phyloP scores from a whole-genome alignment of 1,139 yeast genomes.

The Neolecta irregularis region DNA sequence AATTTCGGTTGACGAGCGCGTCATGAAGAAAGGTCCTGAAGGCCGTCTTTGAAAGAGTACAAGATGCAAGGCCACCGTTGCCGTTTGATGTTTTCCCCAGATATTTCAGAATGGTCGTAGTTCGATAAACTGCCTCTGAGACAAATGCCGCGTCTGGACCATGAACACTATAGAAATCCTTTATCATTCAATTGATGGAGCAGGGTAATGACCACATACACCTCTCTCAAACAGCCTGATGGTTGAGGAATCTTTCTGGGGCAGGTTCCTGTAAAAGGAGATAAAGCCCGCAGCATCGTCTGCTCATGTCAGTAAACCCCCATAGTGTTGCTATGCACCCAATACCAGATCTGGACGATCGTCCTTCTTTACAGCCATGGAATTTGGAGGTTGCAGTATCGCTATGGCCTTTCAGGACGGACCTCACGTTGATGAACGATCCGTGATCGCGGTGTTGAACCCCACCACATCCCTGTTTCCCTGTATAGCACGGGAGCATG shows the following conservation, averaged over 20 bases:
- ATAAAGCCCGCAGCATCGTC: slow-evolving; percentile 53
- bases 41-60: slow-evolving; percentile 65
- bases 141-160: slow-evolving; percentile 65
- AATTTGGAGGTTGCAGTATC: too few species aligned
- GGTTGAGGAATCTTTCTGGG: slow-evolving; percentile 33
- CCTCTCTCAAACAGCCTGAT: slow-evolving; percentile 60
- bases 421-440: too few species aligned
- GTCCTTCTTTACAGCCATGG: too few species aligned
- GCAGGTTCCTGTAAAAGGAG: slow-evolving; percentile 39
- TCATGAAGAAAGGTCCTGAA: slow-evolving; percentile 49
- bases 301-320: too few species aligned
- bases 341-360: too few species aligned
- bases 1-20: slow-evolving; percentile 54
- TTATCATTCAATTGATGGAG: background rate
- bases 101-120: slow-evolving; percentile 62
- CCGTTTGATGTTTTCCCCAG: slow-evolving; percentile 28
- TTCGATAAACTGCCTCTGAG: slow-evolving; percentile 70
- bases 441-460: too few species aligned
- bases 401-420: too few species aligned
- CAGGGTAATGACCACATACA: slow-evolving; percentile 4
- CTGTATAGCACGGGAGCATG: too few species aligned
- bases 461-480: too few species aligned
- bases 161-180: slow-evolving; percentile 57
- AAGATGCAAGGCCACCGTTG: slow-evolving; percentile 40
- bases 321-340: background rate